Percentiles rank a stretch among this genome's conserved stretches.
phyloP scores from a whole-genome alignment of 2,329 filamentous ascomycete genomes.

The Arthroderma uncinatum region DNA sequence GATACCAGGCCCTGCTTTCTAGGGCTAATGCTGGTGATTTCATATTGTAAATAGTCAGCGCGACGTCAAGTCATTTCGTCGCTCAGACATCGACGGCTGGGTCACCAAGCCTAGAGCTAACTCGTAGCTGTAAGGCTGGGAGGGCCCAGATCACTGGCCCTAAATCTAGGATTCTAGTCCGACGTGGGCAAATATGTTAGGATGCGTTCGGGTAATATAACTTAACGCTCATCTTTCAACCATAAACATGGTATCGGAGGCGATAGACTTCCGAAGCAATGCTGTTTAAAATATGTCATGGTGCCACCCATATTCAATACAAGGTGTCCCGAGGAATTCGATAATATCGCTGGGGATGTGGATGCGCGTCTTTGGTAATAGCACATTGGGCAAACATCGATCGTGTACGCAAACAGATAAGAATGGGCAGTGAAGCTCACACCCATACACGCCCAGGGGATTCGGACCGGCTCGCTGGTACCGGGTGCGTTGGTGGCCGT shows the following conservation, averaged over 20 bases:
- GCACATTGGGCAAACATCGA: neutral
- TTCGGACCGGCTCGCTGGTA: neutral
- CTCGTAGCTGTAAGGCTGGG: neutral
- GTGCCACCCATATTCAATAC: neutral
- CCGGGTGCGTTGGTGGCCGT: neutral
- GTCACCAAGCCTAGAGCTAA: neutral
- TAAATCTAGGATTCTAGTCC: neutral
- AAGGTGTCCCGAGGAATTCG: neutral
- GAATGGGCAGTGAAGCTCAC: neutral
- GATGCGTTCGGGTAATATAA: neutral
- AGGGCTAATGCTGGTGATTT: neutral
- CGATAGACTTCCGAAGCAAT: neutral
- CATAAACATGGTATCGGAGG: neutral
- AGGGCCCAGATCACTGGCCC: neutral
- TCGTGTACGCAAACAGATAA: neutral
- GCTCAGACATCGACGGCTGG: neutral
- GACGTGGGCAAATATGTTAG: neutral
- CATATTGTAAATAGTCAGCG: neutral
- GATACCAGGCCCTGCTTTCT: neutral
- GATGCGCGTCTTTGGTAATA: neutral
- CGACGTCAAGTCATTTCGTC: neutral
- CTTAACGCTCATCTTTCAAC: neutral
- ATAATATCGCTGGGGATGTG: neutral
- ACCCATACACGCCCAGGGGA: neutral
- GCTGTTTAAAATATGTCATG: neutral